Base-by-base conservation (phyloP, 495 filamentous ascomycete genomes). In the Xylaria intraflava region DNA sequence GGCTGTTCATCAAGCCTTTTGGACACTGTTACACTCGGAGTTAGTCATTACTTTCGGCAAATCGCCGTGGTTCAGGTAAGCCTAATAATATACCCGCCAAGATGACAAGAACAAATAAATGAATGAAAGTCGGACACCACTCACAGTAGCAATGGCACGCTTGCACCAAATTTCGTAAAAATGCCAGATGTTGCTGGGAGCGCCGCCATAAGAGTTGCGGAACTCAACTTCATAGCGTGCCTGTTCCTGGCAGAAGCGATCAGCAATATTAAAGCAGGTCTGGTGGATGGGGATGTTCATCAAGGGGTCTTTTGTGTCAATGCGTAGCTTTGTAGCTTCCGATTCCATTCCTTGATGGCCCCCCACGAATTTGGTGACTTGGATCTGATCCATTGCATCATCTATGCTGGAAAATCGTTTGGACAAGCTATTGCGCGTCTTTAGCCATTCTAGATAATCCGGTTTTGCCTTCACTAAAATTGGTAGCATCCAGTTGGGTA, bases 121-220 rank as follows among this genome's bases (percentile, higher is more conserved):
- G 27, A 29, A 29, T 4, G 4, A 4, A 29, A 29, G 27, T 4
- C 4, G 27, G 27, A 29, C 4, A 29, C 0, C 20, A 33, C 3
- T 20, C 1, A 38, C 35, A 7, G 46, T 40, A 31, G 55, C 50
- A 24, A 45, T 17, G 3, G 59, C 59, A 5, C 59, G 59, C 27
- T 62, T 49, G 35, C 52, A 42, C 62, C 62, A 65, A 12, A 59
- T 59, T 26, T 62, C 56, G 30, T 65, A 65, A 2, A 65, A 23
- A 2, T 62, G 56, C 1, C 33, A 33, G 22, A 65, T 46, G 23
- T 31, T 57, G 10, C 53, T 42, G 3, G 62, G 59, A 1, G 17
- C 27, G 0, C 59, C 53, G 38, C 40, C 23, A 6, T 6, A 35
- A 29, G 44, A 7, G 14, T 33, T 8, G 17, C 53, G 42, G 26